Evolutionary conservation across 805 yeast genomes (phyloP), one percentile per base, ranked within the genome.

Genomic region (Ogataea trehalophila): DNA sequence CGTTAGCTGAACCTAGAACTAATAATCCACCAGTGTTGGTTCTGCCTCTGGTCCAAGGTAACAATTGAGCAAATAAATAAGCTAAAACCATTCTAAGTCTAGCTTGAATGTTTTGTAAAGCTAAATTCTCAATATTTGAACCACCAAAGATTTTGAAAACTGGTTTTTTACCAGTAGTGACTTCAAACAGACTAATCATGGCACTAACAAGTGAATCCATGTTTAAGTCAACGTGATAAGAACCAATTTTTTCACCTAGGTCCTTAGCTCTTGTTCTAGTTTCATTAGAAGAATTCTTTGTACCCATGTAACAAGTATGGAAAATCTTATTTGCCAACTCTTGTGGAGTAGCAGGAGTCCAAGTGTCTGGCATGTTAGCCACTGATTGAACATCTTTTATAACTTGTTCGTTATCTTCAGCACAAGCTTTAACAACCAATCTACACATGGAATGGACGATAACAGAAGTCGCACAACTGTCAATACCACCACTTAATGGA

Each of bases 401-500:
- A 5, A 94, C 99, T 59, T 84, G 89, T 45, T 72, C 54, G 57
- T 88, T 83, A 8, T 90, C 91, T n/a, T 75, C 71, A 11, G 62
- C 60, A 42, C 84, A 79, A n/a, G 87, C 91, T 16, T 76, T 66
- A 1, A 81, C 81, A 0, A 92, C 97, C 17, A 92, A 69, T 33
- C 89, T 72, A 63, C 98, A 92, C 99, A 94, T 94, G 18, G 95
- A 87, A 61, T 85, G 87, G 26, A 94, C 95, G 58, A 94, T 90
- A 16, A 87, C 87, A 0, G 98, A 94, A 0, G 99, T 94, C 1
- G 99, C 97, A 72, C 99, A 95, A 34, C 96, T 87, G 63, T 94
- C 99, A 53, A 94, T 92, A 43, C 99, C 99, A 17, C 99, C 99
- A 65, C 95, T 85, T 43, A 94, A 72, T 0, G 99, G 98, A 41